These are phyloP conservation scores for Annulohypoxylon truncatum DNA, from an alignment of 2,329 filamentous ascomycete genomes.

Conservation along the genomic window DNA sequence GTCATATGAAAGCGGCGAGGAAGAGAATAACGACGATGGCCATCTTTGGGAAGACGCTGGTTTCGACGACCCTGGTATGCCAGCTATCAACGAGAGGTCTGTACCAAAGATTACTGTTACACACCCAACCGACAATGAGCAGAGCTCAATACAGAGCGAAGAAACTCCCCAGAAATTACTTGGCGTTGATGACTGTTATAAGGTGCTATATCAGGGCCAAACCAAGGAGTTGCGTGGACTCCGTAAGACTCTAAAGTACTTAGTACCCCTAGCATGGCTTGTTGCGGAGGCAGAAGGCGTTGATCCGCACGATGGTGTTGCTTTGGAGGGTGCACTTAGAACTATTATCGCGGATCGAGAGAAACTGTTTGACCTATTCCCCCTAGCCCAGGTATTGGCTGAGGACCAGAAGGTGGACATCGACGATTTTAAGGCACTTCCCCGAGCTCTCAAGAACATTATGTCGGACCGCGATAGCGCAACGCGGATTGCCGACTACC, in stretches of 20 bases:
- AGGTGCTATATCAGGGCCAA: constrained; percentile 25
- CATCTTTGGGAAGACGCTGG: constrained; percentile 27
- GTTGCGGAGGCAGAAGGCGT: constrained; percentile 36
- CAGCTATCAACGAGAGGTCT: neutral
- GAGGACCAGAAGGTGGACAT: constrained; percentile 35
- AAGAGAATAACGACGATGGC: constrained; percentile 10
- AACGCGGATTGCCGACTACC: constrained; percentile 15
- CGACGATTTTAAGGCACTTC: constrained; percentile 21
- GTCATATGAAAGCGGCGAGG: constrained; percentile 3
- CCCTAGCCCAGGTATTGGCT: constrained; percentile 39
- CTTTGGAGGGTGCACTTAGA: constrained; percentile 22
- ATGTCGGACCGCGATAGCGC: constrained; percentile 35
- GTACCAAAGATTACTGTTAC: constrained; percentile 30
- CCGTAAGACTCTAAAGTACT: neutral
- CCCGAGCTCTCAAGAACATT: constrained; percentile 19
- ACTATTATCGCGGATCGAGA: constrained; percentile 39
- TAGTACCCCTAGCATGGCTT: constrained; percentile 36
- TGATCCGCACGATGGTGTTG: constrained; percentile 14
- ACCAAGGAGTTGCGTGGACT: constrained; percentile 18
- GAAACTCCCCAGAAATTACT: constrained; percentile 1
- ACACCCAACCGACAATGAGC: constrained; percentile 9
- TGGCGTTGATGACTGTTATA: constrained; percentile 26
- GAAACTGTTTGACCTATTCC: constrained; percentile 30
- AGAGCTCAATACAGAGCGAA: neutral
- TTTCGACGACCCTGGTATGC: constrained; percentile 9